phyloP scores from a whole-genome alignment of 2,329 filamentous ascomycete species.

The Beauveria rudraprayagi region DNA sequence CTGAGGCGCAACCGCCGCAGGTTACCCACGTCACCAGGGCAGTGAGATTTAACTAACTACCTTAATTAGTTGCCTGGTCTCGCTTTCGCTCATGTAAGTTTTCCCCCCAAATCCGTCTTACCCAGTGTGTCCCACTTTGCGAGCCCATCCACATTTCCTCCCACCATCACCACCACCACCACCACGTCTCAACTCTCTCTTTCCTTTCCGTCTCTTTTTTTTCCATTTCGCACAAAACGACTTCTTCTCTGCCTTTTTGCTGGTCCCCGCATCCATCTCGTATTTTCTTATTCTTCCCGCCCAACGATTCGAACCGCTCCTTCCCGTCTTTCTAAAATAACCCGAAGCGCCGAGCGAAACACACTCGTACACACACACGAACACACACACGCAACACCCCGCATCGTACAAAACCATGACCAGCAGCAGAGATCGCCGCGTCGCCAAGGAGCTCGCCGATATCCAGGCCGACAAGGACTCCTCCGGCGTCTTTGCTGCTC shows the following conservation, averaged over 20 bases:
- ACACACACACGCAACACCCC: background rate
- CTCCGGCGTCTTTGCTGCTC: conserved; percentile 67
- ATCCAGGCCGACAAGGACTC: conserved; percentile 62
- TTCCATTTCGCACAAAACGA: background rate
- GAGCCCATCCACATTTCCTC: background rate
- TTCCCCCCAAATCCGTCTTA: too few relatives aligned
- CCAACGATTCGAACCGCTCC: background rate
- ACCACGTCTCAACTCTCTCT: background rate
- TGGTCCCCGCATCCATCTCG: too few relatives aligned
- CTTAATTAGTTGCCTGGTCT: too few relatives aligned
- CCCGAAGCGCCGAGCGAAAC: background rate
- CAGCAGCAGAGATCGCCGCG: conserved; percentile 47
- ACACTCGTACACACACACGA: background rate
- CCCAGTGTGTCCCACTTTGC: background rate
- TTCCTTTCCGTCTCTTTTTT: background rate
- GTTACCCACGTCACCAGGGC: too few relatives aligned
- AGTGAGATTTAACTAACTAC: too few relatives aligned
- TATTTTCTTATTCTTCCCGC: too few relatives aligned
- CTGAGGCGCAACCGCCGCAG: too few relatives aligned
- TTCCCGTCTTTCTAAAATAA: background rate
- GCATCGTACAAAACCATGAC: conserved; percentile 28
- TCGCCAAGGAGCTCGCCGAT: conserved; percentile 70
- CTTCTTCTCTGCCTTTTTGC: background rate
- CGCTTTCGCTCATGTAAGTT: too few relatives aligned
- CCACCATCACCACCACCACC: background rate